These are phyloP conservation scores for Avena sativa DNA, from an alignment of 176 grass and related monocot species.

Conservation along the genomic window DNA sequence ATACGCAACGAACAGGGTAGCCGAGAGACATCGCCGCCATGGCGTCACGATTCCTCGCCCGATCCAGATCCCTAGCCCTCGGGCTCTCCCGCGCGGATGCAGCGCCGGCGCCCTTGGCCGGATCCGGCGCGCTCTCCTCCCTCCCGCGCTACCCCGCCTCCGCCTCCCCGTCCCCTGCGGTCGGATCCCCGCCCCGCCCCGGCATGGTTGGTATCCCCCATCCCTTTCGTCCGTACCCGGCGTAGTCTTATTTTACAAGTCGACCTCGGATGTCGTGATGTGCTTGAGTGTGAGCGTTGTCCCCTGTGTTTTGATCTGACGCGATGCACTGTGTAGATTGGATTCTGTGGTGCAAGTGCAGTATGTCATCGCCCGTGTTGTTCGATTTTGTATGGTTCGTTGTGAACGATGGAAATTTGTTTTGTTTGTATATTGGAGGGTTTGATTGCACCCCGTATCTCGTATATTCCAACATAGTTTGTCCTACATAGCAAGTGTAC, in stretches of 20 bases:
- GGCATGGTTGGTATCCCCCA: constrained; percentile 45
- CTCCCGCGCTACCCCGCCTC: constrained; percentile 20
- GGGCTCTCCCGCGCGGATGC: constrained; percentile 39
- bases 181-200: constrained; percentile 18
- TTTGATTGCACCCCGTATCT: neutral
- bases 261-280: neutral
- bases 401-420: neutral
- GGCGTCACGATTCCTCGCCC: constrained; percentile 44
- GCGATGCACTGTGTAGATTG: neutral
- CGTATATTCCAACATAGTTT: neutral
- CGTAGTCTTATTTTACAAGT: neutral
- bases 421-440: neutral
- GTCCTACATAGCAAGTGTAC: neutral
- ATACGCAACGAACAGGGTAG: neutral
- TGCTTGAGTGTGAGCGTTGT: neutral
- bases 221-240: neutral
- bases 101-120: neutral
- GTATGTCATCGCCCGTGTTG: neutral
- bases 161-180: constrained; percentile 1
- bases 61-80: constrained; percentile 46
- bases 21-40: neutral
- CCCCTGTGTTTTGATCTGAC: constrained; percentile 10
- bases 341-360: neutral
- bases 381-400: neutral
- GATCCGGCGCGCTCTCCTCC: constrained; percentile 38